Evolutionary conservation across 2,329 filamentous ascomycete genomes (phyloP).

Genomic region (Arthrocladium fulminans): DNA sequence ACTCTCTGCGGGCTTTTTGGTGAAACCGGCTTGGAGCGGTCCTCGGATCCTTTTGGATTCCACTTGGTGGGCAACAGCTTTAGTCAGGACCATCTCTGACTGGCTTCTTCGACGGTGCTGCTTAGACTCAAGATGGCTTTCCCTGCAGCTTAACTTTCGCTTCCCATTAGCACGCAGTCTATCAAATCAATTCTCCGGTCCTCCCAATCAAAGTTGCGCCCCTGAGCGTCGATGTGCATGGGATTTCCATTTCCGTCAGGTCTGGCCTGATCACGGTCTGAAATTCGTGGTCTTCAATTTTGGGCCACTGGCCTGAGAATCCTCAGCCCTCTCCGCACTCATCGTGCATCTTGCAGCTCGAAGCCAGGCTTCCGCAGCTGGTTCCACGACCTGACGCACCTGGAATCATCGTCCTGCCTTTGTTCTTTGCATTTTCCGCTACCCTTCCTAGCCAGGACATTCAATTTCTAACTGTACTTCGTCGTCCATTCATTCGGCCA

Average conservation of each 20-base stretch:
- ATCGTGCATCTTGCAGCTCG: neutral
- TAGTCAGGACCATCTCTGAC: neutral
- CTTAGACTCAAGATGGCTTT: neutral
- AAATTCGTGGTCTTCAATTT: neutral
- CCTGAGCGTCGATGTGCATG: neutral
- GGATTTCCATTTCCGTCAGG: neutral
- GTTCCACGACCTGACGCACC: neutral
- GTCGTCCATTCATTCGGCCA: neutral
- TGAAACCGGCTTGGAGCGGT: neutral
- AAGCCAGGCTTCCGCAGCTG: neutral
- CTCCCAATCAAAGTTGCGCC: slow-evolving; percentile 4
- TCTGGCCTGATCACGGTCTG: neutral
- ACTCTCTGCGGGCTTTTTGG: neutral
- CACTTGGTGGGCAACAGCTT: too few relatives aligned
- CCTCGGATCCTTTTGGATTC: neutral
- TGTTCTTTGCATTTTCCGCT: neutral
- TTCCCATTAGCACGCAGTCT: neutral
- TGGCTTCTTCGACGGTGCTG: neutral
- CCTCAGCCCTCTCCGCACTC: neutral
- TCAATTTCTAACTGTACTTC: neutral
- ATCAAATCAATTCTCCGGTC: slow-evolving; percentile 3
- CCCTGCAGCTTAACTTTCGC: neutral
- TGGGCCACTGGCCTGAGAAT: neutral
- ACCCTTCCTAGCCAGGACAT: neutral
- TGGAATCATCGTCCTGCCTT: neutral